Conservation (phyloP, 2,329 filamentous ascomycete genomes). For the Botrytis deweyae region DNA sequence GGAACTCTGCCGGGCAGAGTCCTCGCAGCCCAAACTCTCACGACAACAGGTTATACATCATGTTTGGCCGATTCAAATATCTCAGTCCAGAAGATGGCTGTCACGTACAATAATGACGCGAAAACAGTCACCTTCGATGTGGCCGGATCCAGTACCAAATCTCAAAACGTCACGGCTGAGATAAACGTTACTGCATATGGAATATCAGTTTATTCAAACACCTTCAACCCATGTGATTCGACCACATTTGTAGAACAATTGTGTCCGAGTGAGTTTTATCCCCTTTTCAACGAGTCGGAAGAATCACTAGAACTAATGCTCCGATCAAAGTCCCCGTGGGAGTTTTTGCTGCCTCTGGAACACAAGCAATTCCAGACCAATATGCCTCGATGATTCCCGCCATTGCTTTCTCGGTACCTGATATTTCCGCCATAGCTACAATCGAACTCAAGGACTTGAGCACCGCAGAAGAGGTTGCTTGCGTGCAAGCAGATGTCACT, state of each 20-base stretch:
- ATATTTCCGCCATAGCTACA: conserved; percentile 83
- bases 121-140: conserved; percentile 79
- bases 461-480: conserved; percentile 66
- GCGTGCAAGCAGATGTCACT: conserved; percentile 74
- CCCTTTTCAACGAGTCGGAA: neutral
- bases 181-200: conserved; percentile 59
- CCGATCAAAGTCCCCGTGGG: conserved; percentile 64
- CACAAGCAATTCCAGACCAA: conserved; percentile 66
- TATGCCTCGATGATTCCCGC: conserved; percentile 76
- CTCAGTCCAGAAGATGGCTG: conserved; percentile 69
- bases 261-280: conserved; percentile 64
- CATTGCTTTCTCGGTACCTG: conserved; percentile 87
- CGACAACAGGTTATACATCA: conserved; percentile 76
- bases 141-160: conserved; percentile 68
- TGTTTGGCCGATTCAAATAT: conserved; percentile 64
- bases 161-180: conserved; percentile 77
- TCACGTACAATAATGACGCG: conserved; percentile 74
- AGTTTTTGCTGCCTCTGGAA: conserved; percentile 69
- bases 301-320: conserved; percentile 24
- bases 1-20: conserved; percentile 43
- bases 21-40: conserved; percentile 68
- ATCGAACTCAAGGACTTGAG: conserved; percentile 68
- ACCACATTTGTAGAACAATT: conserved; percentile 67
- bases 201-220: conserved; percentile 71
- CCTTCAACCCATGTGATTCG: conserved; percentile 78